Conservation (phyloP, 1,284 basidiomycete genomes). For the Ustilago bromivora region DNA sequence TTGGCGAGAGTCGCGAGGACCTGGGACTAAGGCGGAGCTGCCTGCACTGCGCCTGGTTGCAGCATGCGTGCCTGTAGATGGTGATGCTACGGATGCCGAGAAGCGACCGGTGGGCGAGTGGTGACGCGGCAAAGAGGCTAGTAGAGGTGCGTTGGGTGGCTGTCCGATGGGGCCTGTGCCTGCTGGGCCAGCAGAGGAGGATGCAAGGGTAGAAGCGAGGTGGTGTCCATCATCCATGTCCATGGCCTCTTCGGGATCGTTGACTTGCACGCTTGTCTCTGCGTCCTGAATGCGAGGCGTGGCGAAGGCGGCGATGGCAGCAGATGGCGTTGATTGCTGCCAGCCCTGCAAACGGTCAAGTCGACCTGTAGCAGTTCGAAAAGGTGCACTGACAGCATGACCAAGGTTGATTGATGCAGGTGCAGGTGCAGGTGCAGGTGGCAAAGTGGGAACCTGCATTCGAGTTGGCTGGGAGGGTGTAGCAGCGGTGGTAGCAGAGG, state of each 20-base stretch:
- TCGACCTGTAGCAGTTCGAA: conserved; percentile 28
- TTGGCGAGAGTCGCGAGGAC: conserved; percentile 26
- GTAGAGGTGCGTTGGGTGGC: conserved; percentile 30
- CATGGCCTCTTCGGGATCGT: conserved; percentile 38
- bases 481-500: conserved; percentile 6
- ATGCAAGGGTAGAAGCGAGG: conserved; percentile 13
- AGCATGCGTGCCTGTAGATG: conserved; percentile 7
- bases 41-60: conserved; percentile 4
- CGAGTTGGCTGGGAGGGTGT: conserved; percentile 1
- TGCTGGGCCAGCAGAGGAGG: conserved; percentile 9
- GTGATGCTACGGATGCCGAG: conserved; percentile 24
- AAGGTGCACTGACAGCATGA: conserved; percentile 32
- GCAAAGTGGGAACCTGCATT: conserved; percentile 9
- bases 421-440: neutral
- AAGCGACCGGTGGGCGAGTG: conserved; percentile 50
- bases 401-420: conserved; percentile 5
- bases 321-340: conserved; percentile 26
- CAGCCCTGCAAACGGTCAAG: conserved; percentile 50
- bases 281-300: conserved; percentile 17
- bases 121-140: conserved; percentile 38
- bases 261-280: neutral
- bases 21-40: conserved; percentile 25
- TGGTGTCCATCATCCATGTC: conserved; percentile 47
- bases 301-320: conserved; percentile 11
- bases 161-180: conserved; percentile 15